Base-by-base conservation (phyloP, 2,329 filamentous ascomycete species). In the Dothideomycetes sp. region DNA sequence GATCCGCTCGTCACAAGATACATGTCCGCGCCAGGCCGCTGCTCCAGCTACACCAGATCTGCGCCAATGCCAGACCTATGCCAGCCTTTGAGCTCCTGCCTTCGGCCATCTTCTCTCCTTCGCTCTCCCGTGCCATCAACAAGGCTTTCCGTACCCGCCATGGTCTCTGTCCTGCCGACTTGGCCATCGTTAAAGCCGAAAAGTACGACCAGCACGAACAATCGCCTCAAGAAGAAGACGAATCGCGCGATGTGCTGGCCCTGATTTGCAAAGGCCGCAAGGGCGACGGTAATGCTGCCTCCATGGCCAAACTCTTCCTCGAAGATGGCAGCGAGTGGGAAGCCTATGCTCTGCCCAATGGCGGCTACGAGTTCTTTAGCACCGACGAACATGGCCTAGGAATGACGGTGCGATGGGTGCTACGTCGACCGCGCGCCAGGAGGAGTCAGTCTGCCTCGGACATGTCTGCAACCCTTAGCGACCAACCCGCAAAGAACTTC, bases 1-100 rank as follows among this genome's bases (percentile, higher is more conserved):
- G 46, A 63, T 71, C 48, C 65, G 69, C 53, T 72, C 53, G 62
- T 37, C 59, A 78, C 53, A 82, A 81, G 54, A 68, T 82, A 11
- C 75, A 80, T 51, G 68, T 82, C 20, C 74, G 81, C 12, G 81
- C 82, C 9, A 76, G 76, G 38, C 63, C 86, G 13, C 63, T 86
- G 5, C 68, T 88, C 5, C 83, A 89, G 57, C 64, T 88, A 12
- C 83, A 87, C 53, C 70, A 75, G 43, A 58, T 85, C n/a, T 67
- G 71, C 2, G 61, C 69, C 28, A 70, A 76, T 46, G 67, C 67
- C 12, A 73, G 82, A 17, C 80, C 81, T 0, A 69, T 70, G 37
- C 83, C 83, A 1, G 73, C 76, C 4, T 77, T 84, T 48, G 83
- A 89, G 50, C 74, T 85, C n/a, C 71, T 86, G 29, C 81, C 82